Conservation (phyloP, 345 rosid genomes). For the Brassica cretica region DNA sequence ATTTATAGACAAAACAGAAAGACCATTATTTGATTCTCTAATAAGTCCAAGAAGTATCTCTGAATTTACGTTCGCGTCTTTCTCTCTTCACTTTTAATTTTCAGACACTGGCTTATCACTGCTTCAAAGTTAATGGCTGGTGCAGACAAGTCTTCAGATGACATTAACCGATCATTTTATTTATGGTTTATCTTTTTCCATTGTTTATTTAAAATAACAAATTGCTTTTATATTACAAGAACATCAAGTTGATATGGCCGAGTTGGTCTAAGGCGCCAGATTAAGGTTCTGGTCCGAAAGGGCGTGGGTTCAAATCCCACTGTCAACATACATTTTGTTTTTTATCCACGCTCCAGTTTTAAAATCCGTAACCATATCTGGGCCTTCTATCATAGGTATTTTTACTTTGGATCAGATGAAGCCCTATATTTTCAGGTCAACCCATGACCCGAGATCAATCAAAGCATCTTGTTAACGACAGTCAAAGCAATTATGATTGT, state of each 20-base stretch:
- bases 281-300: conserved; percentile 99
- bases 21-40: background rate
- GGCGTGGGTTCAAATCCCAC: conserved; percentile 98
- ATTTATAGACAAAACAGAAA: background rate
- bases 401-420: too few species aligned
- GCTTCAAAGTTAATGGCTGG: conserved; percentile 8
- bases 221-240: background rate
- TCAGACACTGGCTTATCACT: conserved; percentile 29
- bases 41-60: background rate
- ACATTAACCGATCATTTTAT: background rate
- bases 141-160: background rate
- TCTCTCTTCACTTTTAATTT: conserved; percentile 28
- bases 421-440: background rate
- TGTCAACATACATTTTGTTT: conserved; percentile 53
- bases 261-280: conserved; percentile 99
- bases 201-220: background rate
- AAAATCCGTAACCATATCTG: background rate
- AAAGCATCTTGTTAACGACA: background rate
- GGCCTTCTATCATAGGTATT: background rate
- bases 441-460: background rate
- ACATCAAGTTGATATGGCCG: conserved; percentile 77
- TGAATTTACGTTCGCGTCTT: conserved; percentile 26
- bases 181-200: background rate
- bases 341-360: background rate
- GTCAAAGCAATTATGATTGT: too few species aligned